Base-by-base conservation (phyloP, 768 basidiomycete genomes). In the Suillus alpinus region DNA sequence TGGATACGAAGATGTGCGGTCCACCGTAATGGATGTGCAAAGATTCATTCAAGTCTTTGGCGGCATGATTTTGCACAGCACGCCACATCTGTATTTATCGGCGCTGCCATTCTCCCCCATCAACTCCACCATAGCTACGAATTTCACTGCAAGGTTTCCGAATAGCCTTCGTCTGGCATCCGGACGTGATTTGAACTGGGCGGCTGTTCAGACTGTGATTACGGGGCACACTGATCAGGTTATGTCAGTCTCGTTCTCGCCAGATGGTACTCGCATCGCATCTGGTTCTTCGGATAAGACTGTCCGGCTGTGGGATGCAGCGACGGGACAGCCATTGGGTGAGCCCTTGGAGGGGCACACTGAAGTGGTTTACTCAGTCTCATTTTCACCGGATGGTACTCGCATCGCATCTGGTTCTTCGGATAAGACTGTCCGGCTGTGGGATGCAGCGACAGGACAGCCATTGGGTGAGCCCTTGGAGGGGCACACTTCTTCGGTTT, bases 1-100 rank as follows among this genome's bases (percentile, higher is more conserved):
- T 6, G 41, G 53, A 29, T 56, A 31, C 34, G 43, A 46, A 32
- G 59, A 60, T 44, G 36, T 43, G 10, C 14, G 16, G 43, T 26
- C 37, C 2, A 46, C 46, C 14, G 57, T 37, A 34, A 16, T 32
- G 20, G 67, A 69, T 50, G 57, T 39, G 0, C 26, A 40, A 7
- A 58, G 58, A 26, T 69, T 68, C 56, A 57, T 69, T 14, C 16
- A 36, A 18, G 39, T 51, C 3, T 69, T 70, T 37, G 36, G 14
- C 10, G 26, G 9, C 37, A 34, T 52, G 1, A 67, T 69, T n/a
- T 34, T 55, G 23, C 46, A 66, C 18, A 65, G 62, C 59, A 60
- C 57, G 0, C 69, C 69, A 12, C 69, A 71, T 47, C 60, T 71
- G 6, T 70, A 70, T 56, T 36, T 68, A 10, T 70, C 68, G 31